phyloP scores from a whole-genome alignment of 495 filamentous ascomycete species.

The Niebla homalea region DNA sequence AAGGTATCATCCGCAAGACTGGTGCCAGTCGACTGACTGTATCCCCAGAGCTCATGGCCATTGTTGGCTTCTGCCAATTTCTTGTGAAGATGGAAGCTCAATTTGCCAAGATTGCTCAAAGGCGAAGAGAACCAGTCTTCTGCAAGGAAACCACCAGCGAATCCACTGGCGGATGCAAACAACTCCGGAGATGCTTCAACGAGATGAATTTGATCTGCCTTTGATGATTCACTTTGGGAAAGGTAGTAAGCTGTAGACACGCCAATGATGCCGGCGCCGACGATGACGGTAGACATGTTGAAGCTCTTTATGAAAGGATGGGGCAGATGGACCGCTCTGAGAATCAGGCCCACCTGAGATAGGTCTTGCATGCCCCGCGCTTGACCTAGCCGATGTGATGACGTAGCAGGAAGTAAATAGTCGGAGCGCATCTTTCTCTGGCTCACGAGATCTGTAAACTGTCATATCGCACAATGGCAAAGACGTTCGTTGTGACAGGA shows the following conservation, averaged over 20 bases:
- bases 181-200: constrained; percentile 51
- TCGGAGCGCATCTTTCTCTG: not conserved
- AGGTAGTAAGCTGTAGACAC: constrained; percentile 68
- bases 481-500: constrained; percentile 51
- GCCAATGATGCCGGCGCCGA: constrained; percentile 71
- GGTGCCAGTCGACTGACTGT: constrained; percentile 47
- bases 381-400: not conserved
- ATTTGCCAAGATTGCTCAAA: constrained; percentile 41
- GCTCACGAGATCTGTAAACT: not conserved
- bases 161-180: constrained; percentile 61
- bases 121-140: constrained; percentile 54
- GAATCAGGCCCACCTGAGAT: no score
- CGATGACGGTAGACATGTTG: constrained; percentile 48
- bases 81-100: constrained; percentile 59
- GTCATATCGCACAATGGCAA: constrained; percentile 15
- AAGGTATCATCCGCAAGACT: constrained; percentile 29
- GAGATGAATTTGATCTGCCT: constrained; percentile 46
- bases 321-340: no score
- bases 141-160: constrained; percentile 62
- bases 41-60: constrained; percentile 56
- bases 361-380: not conserved
- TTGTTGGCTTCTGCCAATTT: constrained; percentile 45
- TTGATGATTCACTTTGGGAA: constrained; percentile 35
- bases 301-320: not conserved
- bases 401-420: not conserved